phyloP scores from a whole-genome alignment of 345 rosid genomes.

The Eutrema japonicum region DNA sequence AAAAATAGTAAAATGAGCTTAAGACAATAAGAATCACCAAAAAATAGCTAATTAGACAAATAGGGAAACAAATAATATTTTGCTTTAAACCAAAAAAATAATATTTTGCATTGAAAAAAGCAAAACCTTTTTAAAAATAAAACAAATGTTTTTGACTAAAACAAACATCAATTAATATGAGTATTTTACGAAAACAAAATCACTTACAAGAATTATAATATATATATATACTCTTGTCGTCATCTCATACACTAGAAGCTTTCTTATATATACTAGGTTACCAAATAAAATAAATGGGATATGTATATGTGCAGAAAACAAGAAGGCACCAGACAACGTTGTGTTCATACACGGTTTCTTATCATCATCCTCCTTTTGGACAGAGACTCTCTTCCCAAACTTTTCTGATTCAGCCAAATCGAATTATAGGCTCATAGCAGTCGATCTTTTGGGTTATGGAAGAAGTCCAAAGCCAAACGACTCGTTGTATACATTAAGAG shows the following conservation, averaged over 20 bases:
- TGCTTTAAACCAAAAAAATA: neutral
- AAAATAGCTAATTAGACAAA: neutral
- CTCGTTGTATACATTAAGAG: slow-evolving; percentile 85
- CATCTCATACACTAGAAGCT: neutral
- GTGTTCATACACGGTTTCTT: slow-evolving; percentile 95
- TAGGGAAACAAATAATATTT: neutral
- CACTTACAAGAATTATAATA: neutral
- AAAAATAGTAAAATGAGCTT: slow-evolving; percentile 2
- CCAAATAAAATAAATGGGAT: neutral
- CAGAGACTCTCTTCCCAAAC: slow-evolving; percentile 90
- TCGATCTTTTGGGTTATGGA: slow-evolving; percentile 90
- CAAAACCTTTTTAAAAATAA: neutral
- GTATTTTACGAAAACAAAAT: neutral
- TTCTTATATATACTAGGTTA: neutral
- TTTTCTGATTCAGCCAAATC: slow-evolving; percentile 71
- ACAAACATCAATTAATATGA: neutral
- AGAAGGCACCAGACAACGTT: slow-evolving; percentile 67
- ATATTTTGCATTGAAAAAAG: neutral
- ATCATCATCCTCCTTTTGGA: slow-evolving; percentile 93
- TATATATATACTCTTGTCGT: neutral
- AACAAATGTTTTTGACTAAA: neutral
- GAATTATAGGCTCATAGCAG: slow-evolving; percentile 67
- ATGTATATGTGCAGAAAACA: slow-evolving; percentile 39
- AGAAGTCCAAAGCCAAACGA: slow-evolving; percentile 93
- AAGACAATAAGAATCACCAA: neutral